Conservation (phyloP, 2,329 filamentous ascomycete species). For the Beauveria australis region DNA sequence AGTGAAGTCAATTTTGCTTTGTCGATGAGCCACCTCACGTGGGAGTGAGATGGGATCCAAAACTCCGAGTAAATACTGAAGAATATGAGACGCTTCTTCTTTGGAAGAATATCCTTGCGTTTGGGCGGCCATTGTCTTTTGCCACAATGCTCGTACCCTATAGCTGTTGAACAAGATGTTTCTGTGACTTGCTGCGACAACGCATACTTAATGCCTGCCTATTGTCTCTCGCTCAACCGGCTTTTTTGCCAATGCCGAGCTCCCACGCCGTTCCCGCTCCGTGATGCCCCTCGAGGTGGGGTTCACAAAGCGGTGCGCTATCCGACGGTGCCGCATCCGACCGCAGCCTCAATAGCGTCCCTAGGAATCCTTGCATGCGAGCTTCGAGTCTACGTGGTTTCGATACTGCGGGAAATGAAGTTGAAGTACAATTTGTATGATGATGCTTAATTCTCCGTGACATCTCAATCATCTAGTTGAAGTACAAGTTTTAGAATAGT, state of each 20-base stretch:
- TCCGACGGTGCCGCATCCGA: slow-evolving; percentile 6
- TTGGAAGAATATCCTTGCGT: slow-evolving; percentile 17
- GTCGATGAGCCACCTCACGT: slow-evolving; percentile 17
- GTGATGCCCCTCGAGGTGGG: not conserved
- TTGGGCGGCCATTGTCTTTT: not conserved
- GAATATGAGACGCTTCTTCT: slow-evolving; percentile 18
- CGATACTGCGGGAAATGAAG: too few relatives aligned
- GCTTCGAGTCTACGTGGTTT: too few relatives aligned
- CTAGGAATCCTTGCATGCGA: too few relatives aligned
- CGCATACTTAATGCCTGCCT: not conserved
- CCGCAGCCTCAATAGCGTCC: not conserved
- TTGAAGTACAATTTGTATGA: too few relatives aligned
- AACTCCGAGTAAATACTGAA: slow-evolving; percentile 17
- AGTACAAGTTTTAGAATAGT: too few relatives aligned
- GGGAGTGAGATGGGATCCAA: slow-evolving; percentile 24
- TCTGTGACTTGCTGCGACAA: not conserved
- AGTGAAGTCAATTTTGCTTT: slow-evolving; percentile 23
- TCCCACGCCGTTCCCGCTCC: too few relatives aligned
- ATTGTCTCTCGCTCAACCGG: not conserved
- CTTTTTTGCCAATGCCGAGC: not conserved
- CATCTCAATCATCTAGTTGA: too few relatives aligned
- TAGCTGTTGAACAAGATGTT: not conserved
- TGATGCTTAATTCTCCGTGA: too few relatives aligned
- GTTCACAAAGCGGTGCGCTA: not conserved
- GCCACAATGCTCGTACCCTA: not conserved